These are phyloP conservation scores for Breviolum minutum DNA, from an alignment of 73 alveolate species.

Conservation along the genomic window DNA sequence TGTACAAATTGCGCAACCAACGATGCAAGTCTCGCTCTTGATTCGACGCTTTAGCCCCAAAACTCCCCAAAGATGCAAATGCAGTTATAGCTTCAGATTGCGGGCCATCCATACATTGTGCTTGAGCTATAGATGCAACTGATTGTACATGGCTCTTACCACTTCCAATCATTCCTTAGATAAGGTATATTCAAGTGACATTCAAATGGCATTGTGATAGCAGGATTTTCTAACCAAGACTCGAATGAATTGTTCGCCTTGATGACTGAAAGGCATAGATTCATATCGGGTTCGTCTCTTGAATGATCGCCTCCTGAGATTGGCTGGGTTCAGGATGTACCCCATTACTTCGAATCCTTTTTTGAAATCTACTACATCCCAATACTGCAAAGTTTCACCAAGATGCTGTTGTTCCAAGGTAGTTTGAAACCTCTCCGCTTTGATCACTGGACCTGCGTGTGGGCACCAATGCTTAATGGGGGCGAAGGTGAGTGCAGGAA, in stretches of 20 bases:
- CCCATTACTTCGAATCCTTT: not conserved
- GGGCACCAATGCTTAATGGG: too few species aligned
- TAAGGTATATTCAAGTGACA: not conserved
- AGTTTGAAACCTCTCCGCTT: too few species aligned
- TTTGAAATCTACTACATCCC: not conserved
- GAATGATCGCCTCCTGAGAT: not conserved
- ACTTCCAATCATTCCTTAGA: slow-evolving; percentile 27
- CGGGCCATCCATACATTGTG: not conserved
- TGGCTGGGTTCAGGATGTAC: not conserved
- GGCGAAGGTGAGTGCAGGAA: too few species aligned
- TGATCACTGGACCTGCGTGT: too few species aligned
- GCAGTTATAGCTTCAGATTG: not conserved
- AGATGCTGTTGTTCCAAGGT: not conserved
- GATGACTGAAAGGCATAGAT: not conserved
- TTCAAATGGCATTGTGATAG: not conserved
- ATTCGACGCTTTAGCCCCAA: not conserved
- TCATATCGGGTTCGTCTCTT: not conserved
- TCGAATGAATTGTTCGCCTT: slow-evolving; percentile 34
- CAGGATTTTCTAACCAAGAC: not conserved
- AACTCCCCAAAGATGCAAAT: slow-evolving; percentile 12
- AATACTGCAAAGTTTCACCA: not conserved
- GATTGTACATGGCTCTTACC: slow-evolving; percentile 34
- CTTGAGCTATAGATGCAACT: not conserved
- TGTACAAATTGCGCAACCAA: slow-evolving; percentile 2
- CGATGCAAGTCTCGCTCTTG: slow-evolving; percentile 50